Base-by-base conservation (phyloP, 169 alveolate genomes). In the Plasmodium gaboni region DNA sequence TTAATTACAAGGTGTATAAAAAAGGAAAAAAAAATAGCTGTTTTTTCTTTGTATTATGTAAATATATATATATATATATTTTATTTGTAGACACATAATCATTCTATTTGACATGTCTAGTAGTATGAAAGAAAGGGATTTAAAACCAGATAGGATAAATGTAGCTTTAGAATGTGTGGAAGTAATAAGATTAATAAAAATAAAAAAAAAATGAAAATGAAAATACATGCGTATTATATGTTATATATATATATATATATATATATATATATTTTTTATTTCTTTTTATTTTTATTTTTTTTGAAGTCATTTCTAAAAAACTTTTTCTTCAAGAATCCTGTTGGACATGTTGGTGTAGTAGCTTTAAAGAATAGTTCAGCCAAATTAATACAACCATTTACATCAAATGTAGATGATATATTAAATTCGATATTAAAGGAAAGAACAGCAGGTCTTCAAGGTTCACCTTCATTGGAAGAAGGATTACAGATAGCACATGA, bases 101-200 rank as follows among this genome's bases (percentile, higher is more conserved):
- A 92, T 94, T 50, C 32, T 94, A 61, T 92, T 94, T 74, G 96
- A 94, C 26, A 76, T 91, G 89, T 92, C 95, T 51, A 93, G 93
- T 15, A 85, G 92, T 53, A 94, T 94, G 96, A 74, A 88, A 28
- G 96, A 94, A 61, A 87, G 92, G 72, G 96, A 94, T 68, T 94
- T 94, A 73, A 94, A 94, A 26, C 96, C 96, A 10, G 94, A 94
- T 38, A 63, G 96, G 0, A 89, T 94, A 48, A 92, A 92, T 32
- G 93, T 93, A 50, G 94, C 92, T 59, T 87, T 88, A 24, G 94
- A 92, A 50, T 88, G 95, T 13, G 92, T 93, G n/a, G 93, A 93
- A 76, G 96, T 92, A 50, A 73, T 48, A 55, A 24, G 12, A 60
- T 46, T 17, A 13, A 59, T 38, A 5, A 38, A 38, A 38, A 5